Evolutionary conservation across 2,329 filamentous ascomycete species (phyloP).

Genomic region (Chrysoporthe puriensis): DNA sequence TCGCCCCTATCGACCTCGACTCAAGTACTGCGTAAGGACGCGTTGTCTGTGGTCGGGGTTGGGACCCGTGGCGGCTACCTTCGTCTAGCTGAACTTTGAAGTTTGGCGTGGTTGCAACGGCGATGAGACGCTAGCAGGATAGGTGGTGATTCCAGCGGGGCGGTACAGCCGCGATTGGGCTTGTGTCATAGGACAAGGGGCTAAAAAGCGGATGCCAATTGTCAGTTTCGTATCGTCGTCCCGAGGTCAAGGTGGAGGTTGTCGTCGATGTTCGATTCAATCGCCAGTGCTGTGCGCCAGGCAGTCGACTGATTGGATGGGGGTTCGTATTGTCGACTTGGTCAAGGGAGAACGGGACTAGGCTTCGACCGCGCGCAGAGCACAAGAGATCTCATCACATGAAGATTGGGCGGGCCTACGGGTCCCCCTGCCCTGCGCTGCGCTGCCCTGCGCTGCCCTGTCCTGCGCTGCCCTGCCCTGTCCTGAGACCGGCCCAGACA

Average conservation of each 20-base stretch:
- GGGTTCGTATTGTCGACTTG: conserved; percentile 2
- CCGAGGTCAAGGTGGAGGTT: not conserved
- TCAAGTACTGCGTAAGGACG: not conserved
- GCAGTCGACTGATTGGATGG: not conserved
- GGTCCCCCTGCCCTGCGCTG: not conserved
- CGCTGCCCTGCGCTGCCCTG: not conserved
- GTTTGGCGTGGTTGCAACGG: conserved; percentile 6
- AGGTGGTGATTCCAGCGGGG: conserved; percentile 2
- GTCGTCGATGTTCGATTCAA: not conserved
- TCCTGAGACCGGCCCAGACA: conserved; percentile 1
- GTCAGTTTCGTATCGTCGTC: not conserved
- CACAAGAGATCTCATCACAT: conserved; percentile 11
- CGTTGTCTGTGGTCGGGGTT: not conserved
- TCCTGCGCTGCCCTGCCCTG: not conserved
- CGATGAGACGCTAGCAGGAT: conserved; percentile 12
- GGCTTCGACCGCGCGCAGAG: not conserved
- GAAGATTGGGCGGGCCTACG: conserved; percentile 13
- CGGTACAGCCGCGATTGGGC: conserved; percentile 2
- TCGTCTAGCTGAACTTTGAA: not conserved
- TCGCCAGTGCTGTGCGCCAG: not conserved
- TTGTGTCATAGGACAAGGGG: conserved; percentile 1
- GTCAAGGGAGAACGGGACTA: not conserved
- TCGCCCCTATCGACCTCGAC: not conserved
- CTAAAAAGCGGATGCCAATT: not conserved
- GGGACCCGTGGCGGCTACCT: not conserved